These are phyloP conservation scores for Corynascus novoguineensis DNA, from an alignment of 495 filamentous ascomycete species.

Conservation along the genomic window DNA sequence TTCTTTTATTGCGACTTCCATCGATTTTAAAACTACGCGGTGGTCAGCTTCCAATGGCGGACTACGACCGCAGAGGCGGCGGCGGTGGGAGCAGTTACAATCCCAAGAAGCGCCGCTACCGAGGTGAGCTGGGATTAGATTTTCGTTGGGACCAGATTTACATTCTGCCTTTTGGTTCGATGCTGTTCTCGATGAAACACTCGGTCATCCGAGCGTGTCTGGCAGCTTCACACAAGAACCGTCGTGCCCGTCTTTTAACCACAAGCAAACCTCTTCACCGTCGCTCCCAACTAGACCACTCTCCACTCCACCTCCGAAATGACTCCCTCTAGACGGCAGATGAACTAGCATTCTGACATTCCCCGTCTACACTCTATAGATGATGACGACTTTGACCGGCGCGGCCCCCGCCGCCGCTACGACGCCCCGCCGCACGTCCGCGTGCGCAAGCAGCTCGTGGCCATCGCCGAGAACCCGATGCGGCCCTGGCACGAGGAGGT, in stretches of 20 bases:
- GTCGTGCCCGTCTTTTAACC: not conserved
- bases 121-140: slow-evolving; percentile 37
- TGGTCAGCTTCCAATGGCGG: slow-evolving; percentile 61
- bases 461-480: slow-evolving; percentile 81
- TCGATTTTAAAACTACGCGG: not conserved
- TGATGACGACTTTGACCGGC: slow-evolving; percentile 64
- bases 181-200: too few relatives aligned
- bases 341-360: not conserved
- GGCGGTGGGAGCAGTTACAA: slow-evolving; percentile 51
- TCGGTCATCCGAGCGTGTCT: too few relatives aligned
- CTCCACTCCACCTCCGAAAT: too few relatives aligned
- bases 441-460: slow-evolving; percentile 72
- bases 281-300: not conserved
- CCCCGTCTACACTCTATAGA: slow-evolving; percentile 8
- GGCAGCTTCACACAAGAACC: too few relatives aligned
- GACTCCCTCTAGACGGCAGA: too few relatives aligned
- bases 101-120: slow-evolving; percentile 56
- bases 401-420: slow-evolving; percentile 67
- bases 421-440: slow-evolving; percentile 71
- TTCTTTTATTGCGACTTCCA: not conserved
- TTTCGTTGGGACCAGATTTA: not conserved
- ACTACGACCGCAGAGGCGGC: slow-evolving; percentile 61
- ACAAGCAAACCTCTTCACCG: not conserved
- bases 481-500: slow-evolving; percentile 78
- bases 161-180: not conserved